phyloP scores from a whole-genome alignment of 495 filamentous ascomycete species.

The Penicillium maclennaniae region DNA sequence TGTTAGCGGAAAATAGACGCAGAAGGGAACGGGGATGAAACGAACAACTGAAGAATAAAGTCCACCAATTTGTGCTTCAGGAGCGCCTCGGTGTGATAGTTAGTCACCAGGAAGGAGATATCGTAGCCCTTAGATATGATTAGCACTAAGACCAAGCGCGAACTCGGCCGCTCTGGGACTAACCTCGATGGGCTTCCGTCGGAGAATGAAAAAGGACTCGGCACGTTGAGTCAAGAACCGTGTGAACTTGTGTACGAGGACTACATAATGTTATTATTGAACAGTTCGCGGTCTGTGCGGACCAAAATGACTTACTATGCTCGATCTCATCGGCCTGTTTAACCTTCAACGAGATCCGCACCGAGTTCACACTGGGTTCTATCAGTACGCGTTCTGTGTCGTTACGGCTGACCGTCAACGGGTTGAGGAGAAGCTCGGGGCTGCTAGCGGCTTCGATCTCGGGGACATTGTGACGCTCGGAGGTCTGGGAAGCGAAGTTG shows the following conservation, averaged over 20 bases:
- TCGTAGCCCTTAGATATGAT: conserved; percentile 74
- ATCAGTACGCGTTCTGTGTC: conserved; percentile 89
- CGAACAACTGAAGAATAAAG: conserved; percentile 85
- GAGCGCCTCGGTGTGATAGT: conserved; percentile 97
- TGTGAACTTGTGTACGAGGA: conserved; percentile 92
- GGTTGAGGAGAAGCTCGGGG: conserved; percentile 92
- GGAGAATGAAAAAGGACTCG: conserved; percentile 94
- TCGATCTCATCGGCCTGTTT: conserved; percentile 99
- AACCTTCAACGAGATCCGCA: conserved; percentile 94
- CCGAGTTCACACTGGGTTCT: conserved; percentile 66
- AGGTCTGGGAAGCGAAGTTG: conserved; percentile 95
- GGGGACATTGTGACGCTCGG: conserved; percentile 92
- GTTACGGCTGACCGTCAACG: conserved; percentile 78
- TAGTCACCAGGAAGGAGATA: conserved; percentile 97
- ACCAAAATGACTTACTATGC: conserved; percentile 51
- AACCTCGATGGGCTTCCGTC: conserved; percentile 93
- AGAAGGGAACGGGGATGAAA: not conserved
- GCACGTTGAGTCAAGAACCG: conserved; percentile 93
- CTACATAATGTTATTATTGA: not conserved
- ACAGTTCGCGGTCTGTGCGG: not conserved
- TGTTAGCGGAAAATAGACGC: not conserved
- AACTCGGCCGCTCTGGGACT: not conserved
- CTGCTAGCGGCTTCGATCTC: conserved; percentile 91
- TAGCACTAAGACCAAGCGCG: conserved; percentile 1
- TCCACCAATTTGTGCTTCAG: conserved; percentile 97